phyloP scores from a whole-genome alignment of 176 grass and related monocot genomes.

The Bromus sterilis region DNA sequence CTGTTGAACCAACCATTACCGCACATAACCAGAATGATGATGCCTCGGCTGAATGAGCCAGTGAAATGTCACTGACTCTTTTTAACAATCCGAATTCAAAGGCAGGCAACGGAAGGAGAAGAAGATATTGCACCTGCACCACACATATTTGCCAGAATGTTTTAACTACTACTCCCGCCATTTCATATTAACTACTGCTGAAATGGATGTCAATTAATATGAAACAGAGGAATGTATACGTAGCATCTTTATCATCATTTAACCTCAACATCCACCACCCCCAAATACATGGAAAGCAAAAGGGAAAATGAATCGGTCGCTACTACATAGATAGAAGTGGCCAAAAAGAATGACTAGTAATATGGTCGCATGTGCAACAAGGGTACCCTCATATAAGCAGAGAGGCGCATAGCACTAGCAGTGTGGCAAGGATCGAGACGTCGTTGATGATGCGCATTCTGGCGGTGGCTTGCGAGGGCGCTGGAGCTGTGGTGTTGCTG shows the following conservation, averaged over 20 bases:
- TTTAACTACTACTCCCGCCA: no score
- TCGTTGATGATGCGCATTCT: not conserved
- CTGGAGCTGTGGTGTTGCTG: not conserved
- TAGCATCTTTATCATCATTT: no score
- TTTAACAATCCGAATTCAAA: no score
- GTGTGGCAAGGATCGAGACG: not conserved
- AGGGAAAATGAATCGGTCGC: constrained; percentile 10
- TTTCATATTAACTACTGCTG: no score
- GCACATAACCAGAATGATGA: no score
- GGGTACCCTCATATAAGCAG: constrained; percentile 46
- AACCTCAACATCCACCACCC: constrained; percentile 30
- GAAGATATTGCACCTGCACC: no score
- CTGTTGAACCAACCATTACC: no score
- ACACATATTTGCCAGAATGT: constrained; percentile 50
- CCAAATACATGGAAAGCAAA: constrained; percentile 16
- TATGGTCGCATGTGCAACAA: no score
- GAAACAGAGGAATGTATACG: no score
- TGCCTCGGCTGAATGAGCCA: not conserved
- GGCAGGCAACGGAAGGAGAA: no score
- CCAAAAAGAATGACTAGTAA: constrained; percentile 33
- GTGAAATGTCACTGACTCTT: no score
- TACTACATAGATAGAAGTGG: constrained; percentile 39
- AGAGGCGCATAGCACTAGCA: constrained; percentile 31
- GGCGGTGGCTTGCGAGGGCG: constrained; percentile 1
- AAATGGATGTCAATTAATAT: no score